Conservation (phyloP, 306 rosid species). For the barrel medic (Medicago truncatula) region MtrunA17r5.0-ANR NC_053042.1:28310501-28311000, state of each 20-base stretch:
- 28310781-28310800: conserved; percentile 76
- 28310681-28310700: conserved; percentile 45
- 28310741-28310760: conserved; percentile 16
- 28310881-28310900: conserved; percentile 89
- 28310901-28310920: conserved; percentile 61
- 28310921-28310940: neutral
- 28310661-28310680: conserved; percentile 92
- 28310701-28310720: conserved; percentile 15
- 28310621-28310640: conserved; percentile 61
- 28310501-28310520: no score
- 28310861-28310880: conserved; percentile 94
- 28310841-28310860: conserved; percentile 85
- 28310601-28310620: conserved; percentile 32
- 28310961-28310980: neutral
- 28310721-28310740: conserved; percentile 25
- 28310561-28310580: neutral
- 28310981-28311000: conserved; percentile 26
- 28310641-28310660: conserved; percentile 73
- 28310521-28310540: no score
- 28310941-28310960: neutral
- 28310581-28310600: neutral
- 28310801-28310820: conserved; percentile 84
- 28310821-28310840: conserved; percentile 91
- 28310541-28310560: neutral
- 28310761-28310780: conserved; percentile 28